Percentiles rank a stretch among this genome's conserved stretches.
These are phyloP conservation scores for Obelidium mucronatum DNA, from an alignment of 192 early-diverging fungal genomes.

Conservation along the genomic window DNA sequence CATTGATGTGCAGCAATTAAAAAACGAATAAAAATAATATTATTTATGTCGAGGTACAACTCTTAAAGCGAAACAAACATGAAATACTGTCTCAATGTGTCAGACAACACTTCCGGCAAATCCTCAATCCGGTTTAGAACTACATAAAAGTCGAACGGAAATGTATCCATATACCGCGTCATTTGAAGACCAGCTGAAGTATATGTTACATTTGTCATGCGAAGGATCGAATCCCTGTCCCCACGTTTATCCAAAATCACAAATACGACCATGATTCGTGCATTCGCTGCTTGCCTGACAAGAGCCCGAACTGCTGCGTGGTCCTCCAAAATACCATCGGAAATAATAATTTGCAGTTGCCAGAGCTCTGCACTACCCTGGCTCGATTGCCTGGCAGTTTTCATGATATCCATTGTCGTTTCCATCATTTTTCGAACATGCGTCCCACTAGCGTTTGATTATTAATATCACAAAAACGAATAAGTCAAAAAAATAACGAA, in stretches of 20 bases:
- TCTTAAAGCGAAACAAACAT: conserved; percentile 71
- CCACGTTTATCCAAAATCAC: conserved; percentile 90
- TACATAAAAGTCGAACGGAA: conserved; percentile 98
- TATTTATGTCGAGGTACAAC: too few species aligned
- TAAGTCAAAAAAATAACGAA: neutral
- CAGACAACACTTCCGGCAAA: conserved; percentile 87
- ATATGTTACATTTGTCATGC: conserved; percentile 90
- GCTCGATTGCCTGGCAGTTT: conserved; percentile 67
- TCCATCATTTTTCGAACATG: conserved; percentile 89
- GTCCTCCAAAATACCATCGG: conserved; percentile 97
- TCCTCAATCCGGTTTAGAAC: conserved; percentile 87
- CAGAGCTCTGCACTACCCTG: conserved; percentile 76
- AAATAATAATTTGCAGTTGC: conserved; percentile 96
- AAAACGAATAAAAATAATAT: too few species aligned
- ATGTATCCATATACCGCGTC: conserved; percentile 90
- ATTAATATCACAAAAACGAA: neutral
- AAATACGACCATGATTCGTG: conserved; percentile 95
- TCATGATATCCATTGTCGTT: conserved; percentile 79
- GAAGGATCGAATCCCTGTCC: conserved; percentile 85
- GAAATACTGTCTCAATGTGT: conserved; percentile 97
- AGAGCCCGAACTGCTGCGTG: conserved; percentile 83
- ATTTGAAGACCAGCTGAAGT: conserved; percentile 68
- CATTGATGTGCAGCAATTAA: too few species aligned
- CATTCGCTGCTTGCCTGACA: conserved; percentile 83
- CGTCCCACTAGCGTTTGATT: conserved; percentile 60